Base-by-base conservation (phyloP, 768 basidiomycete genomes). In the Lactarius hatsudake region DNA sequence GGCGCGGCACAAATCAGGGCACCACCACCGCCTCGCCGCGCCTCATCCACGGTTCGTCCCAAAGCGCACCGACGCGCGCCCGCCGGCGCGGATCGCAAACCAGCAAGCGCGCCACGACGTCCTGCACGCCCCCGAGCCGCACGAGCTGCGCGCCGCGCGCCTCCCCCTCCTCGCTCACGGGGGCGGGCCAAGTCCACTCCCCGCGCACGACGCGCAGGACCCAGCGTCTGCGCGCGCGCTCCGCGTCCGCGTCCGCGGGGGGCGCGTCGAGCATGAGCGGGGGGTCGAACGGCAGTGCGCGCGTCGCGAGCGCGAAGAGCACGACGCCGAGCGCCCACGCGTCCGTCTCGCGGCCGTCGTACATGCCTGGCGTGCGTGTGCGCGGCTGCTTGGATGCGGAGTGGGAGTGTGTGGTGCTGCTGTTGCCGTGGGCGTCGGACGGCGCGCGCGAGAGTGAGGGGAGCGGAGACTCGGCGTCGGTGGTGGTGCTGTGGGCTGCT, bases 291-390 rank as follows among this genome's bases (percentile, higher is more conserved):
- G 93, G 94, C 62, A 95, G 75, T 42, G 81, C 77, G 45, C 93
- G 81, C 45, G 83, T 87, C 9, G 87, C 82, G 59, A 95, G 80
- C 42, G 89, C 91, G 75, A 86, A 96, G 15, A 95, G 77, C 59
- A 94, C 91, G n/a, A 94, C 89, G 1, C 93, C 93, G 72, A 89
- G 87, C 12, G 93, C 92, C 94, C 94, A 96, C 15, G 89, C 87
- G 75, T 96, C 94, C 61, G 92, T 94, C 74, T 87, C 83, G 17
- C 91, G 81, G 2, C 91, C 92, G 76, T 96, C 93, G 76, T 96
- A 96, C 38, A 82, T 79, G 58, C 80, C 79, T 36, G 80, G 82
- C 36, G 62, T 71, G 17, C 64, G 68, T 4, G 80, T 78, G 1
- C 79, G 81, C 15, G 82, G 80, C 71, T 81, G 82, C 1, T 77